Evolutionary conservation across 2,329 filamentous ascomycete species (phyloP), one percentile per base, ranked within the genome.

Genomic region (Nectriaceae sp.): DNA sequence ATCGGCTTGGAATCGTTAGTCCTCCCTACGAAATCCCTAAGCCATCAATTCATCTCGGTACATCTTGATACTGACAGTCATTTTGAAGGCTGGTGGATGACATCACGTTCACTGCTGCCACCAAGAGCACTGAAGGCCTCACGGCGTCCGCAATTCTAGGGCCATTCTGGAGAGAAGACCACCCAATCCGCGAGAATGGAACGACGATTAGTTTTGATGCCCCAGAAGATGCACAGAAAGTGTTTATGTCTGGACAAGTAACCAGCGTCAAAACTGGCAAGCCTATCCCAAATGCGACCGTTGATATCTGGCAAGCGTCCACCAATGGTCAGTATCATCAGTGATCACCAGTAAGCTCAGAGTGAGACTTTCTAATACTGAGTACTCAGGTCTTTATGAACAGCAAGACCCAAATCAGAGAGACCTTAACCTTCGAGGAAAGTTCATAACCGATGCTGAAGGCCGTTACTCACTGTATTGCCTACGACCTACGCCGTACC

Each of bases 81-180:
- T 26, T 8, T 2, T 8, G 0, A 44, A 77, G 75, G 18, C 80
- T 89, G 4, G 88, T 92, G 40, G 89, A 93, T 66, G 88, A 93
- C 66, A 93, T 94, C 63, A 89, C 87, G 46, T 87, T 84, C 71
- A 84, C 83, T 42, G 55, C 62, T 15, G 77, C 78, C 42, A 72
- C 77, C 45, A 71, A 71, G 42, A 59, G 63, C 29, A 53, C 63
- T 33, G 72, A 74, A 13, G 63, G 72, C 13, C 76, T 84, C 11
- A 94, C 89, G 4, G 82, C 88, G 2, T 88, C 88, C 4, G 84
- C 90, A 35, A 90, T 96, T 56, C 79, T 96, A 1, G 90, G 90
- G 0, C 90, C 90, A 1, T 96, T 96, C 73, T 95, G 89, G 82
- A 80, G 89, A 5, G 78, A 83, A 37, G 79, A 91, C 57, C 83